These are phyloP conservation scores for Pleurotus salmoneostramineus DNA, from an alignment of 768 basidiomycete species.

Conservation along the genomic window DNA sequence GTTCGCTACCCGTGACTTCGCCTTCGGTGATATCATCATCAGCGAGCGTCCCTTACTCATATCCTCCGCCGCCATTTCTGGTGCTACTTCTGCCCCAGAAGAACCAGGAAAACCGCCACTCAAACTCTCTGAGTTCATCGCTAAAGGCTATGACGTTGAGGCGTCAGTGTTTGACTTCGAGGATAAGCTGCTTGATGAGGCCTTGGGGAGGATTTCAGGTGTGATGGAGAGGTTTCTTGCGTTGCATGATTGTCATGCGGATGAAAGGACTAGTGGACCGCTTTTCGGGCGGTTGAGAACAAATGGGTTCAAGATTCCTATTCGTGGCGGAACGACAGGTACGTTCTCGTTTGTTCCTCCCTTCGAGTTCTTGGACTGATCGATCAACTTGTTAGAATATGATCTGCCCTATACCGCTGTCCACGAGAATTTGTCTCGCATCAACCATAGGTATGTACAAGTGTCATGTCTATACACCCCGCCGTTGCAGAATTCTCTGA, in stretches of 20 bases:
- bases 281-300: slow-evolving; percentile 23
- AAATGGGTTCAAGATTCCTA: slow-evolving; percentile 16
- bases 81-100: not conserved
- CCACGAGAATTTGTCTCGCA: slow-evolving; percentile 16
- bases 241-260: slow-evolving; percentile 20
- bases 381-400: not conserved
- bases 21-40: slow-evolving; percentile 13
- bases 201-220: slow-evolving; percentile 17
- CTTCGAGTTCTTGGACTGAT: not conserved
- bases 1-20: slow-evolving; percentile 9
- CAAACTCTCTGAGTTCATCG: not conserved
- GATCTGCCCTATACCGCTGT: slow-evolving; percentile 11
- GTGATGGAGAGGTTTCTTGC: slow-evolving; percentile 18
- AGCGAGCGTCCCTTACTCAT: slow-evolving; percentile 26
- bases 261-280: slow-evolving; percentile 19
- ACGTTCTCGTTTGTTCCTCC: not conserved
- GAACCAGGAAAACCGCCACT: too few species aligned
- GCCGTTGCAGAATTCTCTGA: not conserved
- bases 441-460: slow-evolving; percentile 20
- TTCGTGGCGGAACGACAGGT: not conserved
- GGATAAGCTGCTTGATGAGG: slow-evolving; percentile 12
- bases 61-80: not conserved
- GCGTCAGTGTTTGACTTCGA: not conserved
- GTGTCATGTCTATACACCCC: not conserved
- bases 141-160: not conserved